Evolutionary conservation across 345 rosid genomes (phyloP).

Genomic region (Cardamine resedifolia): DNA sequence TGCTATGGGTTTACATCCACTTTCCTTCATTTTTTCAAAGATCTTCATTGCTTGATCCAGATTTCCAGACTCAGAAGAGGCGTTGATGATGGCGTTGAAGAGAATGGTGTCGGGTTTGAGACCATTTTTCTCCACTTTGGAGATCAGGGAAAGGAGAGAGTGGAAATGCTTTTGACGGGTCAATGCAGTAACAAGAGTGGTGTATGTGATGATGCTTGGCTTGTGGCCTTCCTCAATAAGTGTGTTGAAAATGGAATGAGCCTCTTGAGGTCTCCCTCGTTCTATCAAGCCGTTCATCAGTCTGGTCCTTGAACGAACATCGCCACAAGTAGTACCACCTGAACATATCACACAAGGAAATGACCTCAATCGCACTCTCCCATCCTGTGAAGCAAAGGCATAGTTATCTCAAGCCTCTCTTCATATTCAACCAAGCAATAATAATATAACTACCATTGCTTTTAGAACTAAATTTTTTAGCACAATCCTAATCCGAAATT

Average conservation of each 20-base stretch:
- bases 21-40: slow-evolving; percentile 74
- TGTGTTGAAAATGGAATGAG: slow-evolving; percentile 56
- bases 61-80: slow-evolving; percentile 82
- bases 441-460: slow-evolving; percentile 7
- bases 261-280: slow-evolving; percentile 79
- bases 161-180: slow-evolving; percentile 61
- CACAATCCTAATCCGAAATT: neutral
- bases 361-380: slow-evolving; percentile 42
- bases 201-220: slow-evolving; percentile 83
- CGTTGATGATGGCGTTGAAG: slow-evolving; percentile 89
- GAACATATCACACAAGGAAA: slow-evolving; percentile 63
- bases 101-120: slow-evolving; percentile 82
- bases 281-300: slow-evolving; percentile 73
- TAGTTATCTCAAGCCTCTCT: slow-evolving; percentile 21
- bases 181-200: slow-evolving; percentile 70
- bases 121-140: slow-evolving; percentile 70
- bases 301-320: slow-evolving; percentile 82
- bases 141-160: slow-evolving; percentile 60
- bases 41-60: slow-evolving; percentile 74
- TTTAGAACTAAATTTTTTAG: neutral
- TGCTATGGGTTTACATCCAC: slow-evolving; percentile 75
- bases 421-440: slow-evolving; percentile 11
- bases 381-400: slow-evolving; percentile 35
- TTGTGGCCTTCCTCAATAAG: slow-evolving; percentile 79
- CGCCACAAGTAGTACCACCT: slow-evolving; percentile 59